Evolutionary conservation across 2,329 filamentous ascomycete genomes (phyloP).

Genomic region (Monosporascus ibericus): DNA sequence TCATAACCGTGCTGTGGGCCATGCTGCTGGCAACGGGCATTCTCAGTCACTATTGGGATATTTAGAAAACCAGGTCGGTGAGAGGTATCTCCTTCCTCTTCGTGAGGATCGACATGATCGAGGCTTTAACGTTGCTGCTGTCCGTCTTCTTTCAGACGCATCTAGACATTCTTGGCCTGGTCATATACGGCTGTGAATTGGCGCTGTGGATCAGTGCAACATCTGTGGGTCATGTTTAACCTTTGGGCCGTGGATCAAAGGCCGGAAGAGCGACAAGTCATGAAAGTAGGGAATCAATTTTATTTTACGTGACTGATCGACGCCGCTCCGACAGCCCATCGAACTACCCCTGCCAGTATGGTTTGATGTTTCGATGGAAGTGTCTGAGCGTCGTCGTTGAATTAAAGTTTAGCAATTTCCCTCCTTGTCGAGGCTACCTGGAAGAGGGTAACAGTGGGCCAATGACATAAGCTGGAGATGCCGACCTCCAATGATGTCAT

Average conservation of each 20-base stretch:
- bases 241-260: neutral
- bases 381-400: too few relatives aligned
- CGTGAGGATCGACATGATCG: conserved; percentile 62
- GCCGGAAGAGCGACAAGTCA: too few relatives aligned
- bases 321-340: too few relatives aligned
- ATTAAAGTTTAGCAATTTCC: too few relatives aligned
- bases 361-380: too few relatives aligned
- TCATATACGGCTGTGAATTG: conserved; percentile 62
- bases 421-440: too few relatives aligned
- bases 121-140: conserved; percentile 60
- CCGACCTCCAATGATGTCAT: too few relatives aligned
- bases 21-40: conserved; percentile 59
- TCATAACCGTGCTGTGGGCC: conserved; percentile 63
- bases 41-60: conserved; percentile 63
- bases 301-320: too few relatives aligned
- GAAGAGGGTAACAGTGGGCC: too few relatives aligned
- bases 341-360: too few relatives aligned
- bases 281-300: too few relatives aligned
- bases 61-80: conserved; percentile 59
- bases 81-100: conserved; percentile 68
- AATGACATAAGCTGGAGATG: too few relatives aligned
- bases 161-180: conserved; percentile 55
- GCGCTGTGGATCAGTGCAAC: conserved; percentile 63
- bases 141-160: conserved; percentile 57
- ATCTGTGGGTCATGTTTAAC: conserved; percentile 40